Base-by-base conservation (phyloP, 1,139 yeast species). In the Nakaseomyces delphensis region DNA sequence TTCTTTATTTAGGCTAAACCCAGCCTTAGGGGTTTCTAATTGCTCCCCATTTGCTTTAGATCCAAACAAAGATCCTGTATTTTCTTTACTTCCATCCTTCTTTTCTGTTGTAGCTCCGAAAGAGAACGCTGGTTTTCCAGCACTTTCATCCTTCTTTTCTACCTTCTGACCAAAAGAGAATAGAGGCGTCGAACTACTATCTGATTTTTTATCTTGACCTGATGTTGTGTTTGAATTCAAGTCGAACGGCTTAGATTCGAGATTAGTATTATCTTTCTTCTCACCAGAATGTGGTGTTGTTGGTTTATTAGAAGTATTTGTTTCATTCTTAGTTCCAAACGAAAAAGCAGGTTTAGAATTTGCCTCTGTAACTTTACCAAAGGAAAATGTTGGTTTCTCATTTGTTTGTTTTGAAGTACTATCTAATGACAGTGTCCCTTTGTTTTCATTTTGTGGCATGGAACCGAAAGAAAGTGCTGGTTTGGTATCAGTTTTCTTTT, bases 1-100 rank as follows among this genome's bases (percentile, higher is more conserved):
- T 1, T 33, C 28, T 13, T 37, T 25, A 13, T 58, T 60, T 41
- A 55, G 48, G 11, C 50, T 42, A 28, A 51, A 54, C 4, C 55
- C 51, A 29, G 60, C 53, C 30, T 47, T 46, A 2, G 47, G 41
- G 28, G 45, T 42, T 15, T 42, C 49, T 24, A 45, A 20, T 7
- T 33, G 36, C 43, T 36, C 46, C 38, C 44, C 52, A 8, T 39
- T 50, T 9, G 49, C 44, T n/a, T 45, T 36, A n/a, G 49, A 39
- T 10, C 61, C 57, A 41, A 55, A 50, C 6, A 51, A 46, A 21
- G 59, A 57, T 6, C 56, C 52, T 9, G 53, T 59, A 43, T 48
- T 54, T 11, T 48, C 27, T 6, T 41, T 46, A 39, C 55, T 50
- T 27, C 53, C 51, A 38, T 53, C 42, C 25, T 48, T 41, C 10